These are phyloP conservation scores for Cordyceps fumosorosea DNA, from an alignment of 2,329 filamentous ascomycete genomes.

Conservation along the genomic window DNA sequence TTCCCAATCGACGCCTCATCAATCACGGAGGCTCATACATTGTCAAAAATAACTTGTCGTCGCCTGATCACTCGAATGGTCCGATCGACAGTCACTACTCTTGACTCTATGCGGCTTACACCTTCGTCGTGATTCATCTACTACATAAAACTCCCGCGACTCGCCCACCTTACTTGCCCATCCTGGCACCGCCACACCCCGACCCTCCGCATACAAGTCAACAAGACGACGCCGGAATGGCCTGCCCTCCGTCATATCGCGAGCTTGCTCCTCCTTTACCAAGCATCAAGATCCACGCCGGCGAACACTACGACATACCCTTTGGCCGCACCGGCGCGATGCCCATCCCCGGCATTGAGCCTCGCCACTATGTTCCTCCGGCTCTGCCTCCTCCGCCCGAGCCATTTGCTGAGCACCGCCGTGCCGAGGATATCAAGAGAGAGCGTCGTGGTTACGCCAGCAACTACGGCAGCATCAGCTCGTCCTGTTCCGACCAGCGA, in stretches of 20 bases:
- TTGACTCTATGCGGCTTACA: constrained; percentile 5
- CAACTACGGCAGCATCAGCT: constrained; percentile 35
- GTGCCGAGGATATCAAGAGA: constrained; percentile 23
- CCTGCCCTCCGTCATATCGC: constrained; percentile 30
- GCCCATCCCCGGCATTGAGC: constrained; percentile 34
- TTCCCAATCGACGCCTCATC: constrained; percentile 4
- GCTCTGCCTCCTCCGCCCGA: constrained; percentile 40
- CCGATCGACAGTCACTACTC: not conserved
- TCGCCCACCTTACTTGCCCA: not conserved
- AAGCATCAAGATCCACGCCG: constrained; percentile 30
- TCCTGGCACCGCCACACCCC: not conserved
- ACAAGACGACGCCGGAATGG: constrained; percentile 23
- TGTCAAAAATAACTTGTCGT: not conserved
- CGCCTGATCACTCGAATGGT: not conserved
- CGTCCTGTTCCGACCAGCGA: constrained; percentile 29
- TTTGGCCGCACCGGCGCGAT: constrained; percentile 32
- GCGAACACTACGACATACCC: constrained; percentile 25
- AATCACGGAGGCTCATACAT: not conserved
- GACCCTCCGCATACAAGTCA: not conserved
- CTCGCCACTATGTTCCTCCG: constrained; percentile 32
- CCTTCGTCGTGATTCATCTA: constrained; percentile 2
- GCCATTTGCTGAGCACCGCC: constrained; percentile 28
- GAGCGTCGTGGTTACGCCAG: constrained; percentile 25
- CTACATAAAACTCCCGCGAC: not conserved
- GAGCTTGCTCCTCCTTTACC: constrained; percentile 29